Percentiles rank a stretch among this genome's conserved stretches.
These are phyloP conservation scores for Plasmodium relictum DNA, from an alignment of 169 alveolate genomes.

Conservation along the genomic window DNA sequence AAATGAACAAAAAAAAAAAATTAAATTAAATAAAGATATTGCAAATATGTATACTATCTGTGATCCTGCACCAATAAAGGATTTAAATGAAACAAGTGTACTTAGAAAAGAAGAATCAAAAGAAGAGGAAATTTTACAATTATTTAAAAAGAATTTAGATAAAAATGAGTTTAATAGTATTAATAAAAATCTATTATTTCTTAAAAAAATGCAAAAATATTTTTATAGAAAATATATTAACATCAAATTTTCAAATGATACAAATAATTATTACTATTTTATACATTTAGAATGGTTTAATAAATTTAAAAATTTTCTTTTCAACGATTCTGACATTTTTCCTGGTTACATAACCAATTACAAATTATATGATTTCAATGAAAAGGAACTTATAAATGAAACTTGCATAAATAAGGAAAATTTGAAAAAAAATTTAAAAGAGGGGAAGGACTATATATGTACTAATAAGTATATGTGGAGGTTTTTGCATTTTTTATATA, in stretches of 20 bases:
- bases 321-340: slow-evolving; percentile 17
- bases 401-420: slow-evolving; percentile 23
- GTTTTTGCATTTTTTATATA: slow-evolving; percentile 40
- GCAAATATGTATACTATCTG: neutral
- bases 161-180: neutral
- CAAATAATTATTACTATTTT: slow-evolving; percentile 26
- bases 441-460: slow-evolving; percentile 72
- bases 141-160: neutral
- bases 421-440: slow-evolving; percentile 45
- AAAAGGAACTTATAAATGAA: neutral
- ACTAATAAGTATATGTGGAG: slow-evolving; percentile 68
- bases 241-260: slow-evolving; percentile 56
- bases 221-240: slow-evolving; percentile 58
- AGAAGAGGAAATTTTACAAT: slow-evolving; percentile 25
- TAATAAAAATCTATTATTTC: slow-evolving; percentile 39
- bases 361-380: slow-evolving; percentile 31
- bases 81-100: neutral
- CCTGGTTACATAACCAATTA: slow-evolving; percentile 58
- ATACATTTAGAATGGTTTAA: slow-evolving; percentile 58
- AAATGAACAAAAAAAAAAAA: neutral
- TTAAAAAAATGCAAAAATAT: slow-evolving; percentile 70
- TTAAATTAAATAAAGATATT: neutral
- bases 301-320: slow-evolving; percentile 31
- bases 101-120: neutral
- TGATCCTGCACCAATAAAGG: neutral